These are phyloP conservation scores for Ophiorrhiza pumila DNA, from an alignment of 257 asterid genomes.

Conservation along the genomic window DNA sequence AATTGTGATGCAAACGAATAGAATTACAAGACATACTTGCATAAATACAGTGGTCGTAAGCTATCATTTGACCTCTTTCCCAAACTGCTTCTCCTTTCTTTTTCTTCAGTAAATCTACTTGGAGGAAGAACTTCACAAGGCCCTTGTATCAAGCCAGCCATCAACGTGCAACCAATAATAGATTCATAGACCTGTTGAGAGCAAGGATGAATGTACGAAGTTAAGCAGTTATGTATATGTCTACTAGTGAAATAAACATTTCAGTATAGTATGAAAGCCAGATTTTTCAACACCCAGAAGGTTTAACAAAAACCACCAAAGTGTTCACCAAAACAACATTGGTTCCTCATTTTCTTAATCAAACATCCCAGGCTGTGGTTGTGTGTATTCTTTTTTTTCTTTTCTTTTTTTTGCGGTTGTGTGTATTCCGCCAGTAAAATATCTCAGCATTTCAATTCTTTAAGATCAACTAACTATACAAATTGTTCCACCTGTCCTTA, in stretches of 20 bases:
- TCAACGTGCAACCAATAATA: slow-evolving; percentile 42
- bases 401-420: too few species aligned
- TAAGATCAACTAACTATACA: neutral
- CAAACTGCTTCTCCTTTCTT: slow-evolving; percentile 50
- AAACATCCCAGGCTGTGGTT: neutral
- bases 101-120: slow-evolving; percentile 70
- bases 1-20: slow-evolving; percentile 18
- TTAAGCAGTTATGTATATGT: neutral
- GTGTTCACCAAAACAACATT: neutral
- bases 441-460: neutral
- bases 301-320: neutral
- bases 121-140: slow-evolving; percentile 85
- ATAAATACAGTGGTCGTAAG: slow-evolving; percentile 63
- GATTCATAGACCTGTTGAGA: slow-evolving; percentile 79
- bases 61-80: slow-evolving; percentile 38
- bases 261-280: neutral
- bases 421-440: neutral
- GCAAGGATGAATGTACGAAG: neutral
- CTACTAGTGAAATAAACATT: neutral
- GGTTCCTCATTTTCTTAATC: neutral
- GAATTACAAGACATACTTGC: slow-evolving; percentile 64
- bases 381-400: too few species aligned
- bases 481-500: neutral
- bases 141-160: slow-evolving; percentile 73
- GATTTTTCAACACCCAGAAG: neutral